phyloP scores from a whole-genome alignment of 208 protist genomes.

The Trypanosoma mega region DNA sequence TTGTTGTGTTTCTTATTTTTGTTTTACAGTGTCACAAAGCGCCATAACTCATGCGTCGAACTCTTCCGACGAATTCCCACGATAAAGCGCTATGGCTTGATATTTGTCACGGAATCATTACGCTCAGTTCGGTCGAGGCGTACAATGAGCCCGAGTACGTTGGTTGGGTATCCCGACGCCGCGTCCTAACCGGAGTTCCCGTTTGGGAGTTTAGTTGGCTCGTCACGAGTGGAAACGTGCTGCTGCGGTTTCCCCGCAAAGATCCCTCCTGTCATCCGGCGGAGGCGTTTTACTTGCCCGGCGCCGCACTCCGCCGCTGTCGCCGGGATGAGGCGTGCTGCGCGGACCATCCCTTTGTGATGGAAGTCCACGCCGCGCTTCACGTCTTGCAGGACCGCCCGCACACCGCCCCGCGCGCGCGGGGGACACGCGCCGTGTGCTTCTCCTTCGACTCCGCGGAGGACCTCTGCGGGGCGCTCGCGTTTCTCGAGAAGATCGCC shows the following conservation, averaged over 20 bases:
- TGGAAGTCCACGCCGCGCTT: slow-evolving; percentile 2
- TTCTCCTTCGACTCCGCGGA: slow-evolving; percentile 16
- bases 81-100: slow-evolving; percentile 1
- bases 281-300: slow-evolving; percentile 14
- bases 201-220: slow-evolving; percentile 24
- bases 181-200: not conserved
- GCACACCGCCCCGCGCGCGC: not conserved
- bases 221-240: slow-evolving; percentile 15
- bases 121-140: not conserved
- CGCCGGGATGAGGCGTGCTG: slow-evolving; percentile 10
- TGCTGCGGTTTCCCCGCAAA: slow-evolving; percentile 9
- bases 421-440: not conserved
- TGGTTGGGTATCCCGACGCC: slow-evolving; percentile 7
- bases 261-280: slow-evolving; percentile 3
- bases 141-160: slow-evolving; percentile 21
- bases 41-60: not conserved
- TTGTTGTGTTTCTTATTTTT: not conserved
- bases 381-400: slow-evolving; percentile 5
- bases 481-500: slow-evolving; percentile 11
- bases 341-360: slow-evolving; percentile 9
- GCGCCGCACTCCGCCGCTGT: slow-evolving; percentile 9
- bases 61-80: not conserved
- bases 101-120: not conserved
- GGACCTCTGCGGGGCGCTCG: slow-evolving; percentile 1
- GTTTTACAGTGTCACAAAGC: not conserved